phyloP scores from a whole-genome alignment of 768 basidiomycete species.

The Sarcomyxa edulis region DNA sequence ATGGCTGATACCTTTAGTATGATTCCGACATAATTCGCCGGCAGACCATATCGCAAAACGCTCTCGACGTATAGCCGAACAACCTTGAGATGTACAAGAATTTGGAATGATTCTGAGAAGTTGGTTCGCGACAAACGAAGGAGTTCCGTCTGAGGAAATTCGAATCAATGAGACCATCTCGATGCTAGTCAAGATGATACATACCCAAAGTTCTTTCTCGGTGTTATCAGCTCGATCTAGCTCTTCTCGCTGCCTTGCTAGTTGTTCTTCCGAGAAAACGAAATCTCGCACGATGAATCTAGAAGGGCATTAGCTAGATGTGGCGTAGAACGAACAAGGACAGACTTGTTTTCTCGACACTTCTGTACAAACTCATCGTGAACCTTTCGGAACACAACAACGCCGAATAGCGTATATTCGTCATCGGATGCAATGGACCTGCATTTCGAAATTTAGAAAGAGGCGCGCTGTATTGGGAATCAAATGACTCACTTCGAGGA shows the following conservation, averaged over 20 bases:
- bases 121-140: constrained; percentile 88
- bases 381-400: constrained; percentile 85
- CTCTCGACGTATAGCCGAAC: constrained; percentile 91
- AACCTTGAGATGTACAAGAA: constrained; percentile 90
- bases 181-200: constrained; percentile 15
- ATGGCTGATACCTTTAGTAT: constrained; percentile 58
- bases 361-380: constrained; percentile 93
- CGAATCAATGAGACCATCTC: background rate
- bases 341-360: constrained; percentile 91
- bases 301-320: constrained; percentile 5
- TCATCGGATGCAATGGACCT: constrained; percentile 81
- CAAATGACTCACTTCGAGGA: constrained; percentile 65
- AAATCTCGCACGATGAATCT: constrained; percentile 97
- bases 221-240: constrained; percentile 73
- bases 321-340: constrained; percentile 5
- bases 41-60: constrained; percentile 91
- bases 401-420: constrained; percentile 81
- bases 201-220: constrained; percentile 96
- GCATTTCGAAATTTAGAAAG: constrained; percentile 1
- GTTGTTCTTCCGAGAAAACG: constrained; percentile 75
- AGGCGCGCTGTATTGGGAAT: constrained; percentile 8
- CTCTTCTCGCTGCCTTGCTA: constrained; percentile 78
- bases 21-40: constrained; percentile 83
- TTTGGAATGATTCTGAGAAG: constrained; percentile 94
- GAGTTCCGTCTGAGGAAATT: constrained; percentile 69